Percentiles rank a stretch among this genome's conserved stretches.
phyloP scores from a whole-genome alignment of 306 rosid species.

The Castanopsis chinensis region DNA sequence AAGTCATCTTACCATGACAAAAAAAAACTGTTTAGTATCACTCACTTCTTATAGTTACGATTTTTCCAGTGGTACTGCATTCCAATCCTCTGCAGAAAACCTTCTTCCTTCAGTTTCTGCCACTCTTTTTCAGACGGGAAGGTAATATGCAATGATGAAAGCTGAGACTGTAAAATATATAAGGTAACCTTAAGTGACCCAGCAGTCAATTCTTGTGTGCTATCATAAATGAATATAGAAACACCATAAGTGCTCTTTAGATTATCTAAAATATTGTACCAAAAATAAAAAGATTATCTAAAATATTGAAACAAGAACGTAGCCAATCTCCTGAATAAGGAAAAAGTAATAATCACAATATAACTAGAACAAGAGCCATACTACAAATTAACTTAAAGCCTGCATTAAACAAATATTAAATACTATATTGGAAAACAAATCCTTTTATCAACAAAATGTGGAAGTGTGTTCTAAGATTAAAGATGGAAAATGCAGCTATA shows the following conservation, averaged over 20 bases:
- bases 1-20: neutral
- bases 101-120: slow-evolving; percentile 52
- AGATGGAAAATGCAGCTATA: neutral
- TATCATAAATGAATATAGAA: neutral
- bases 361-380: neutral
- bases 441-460: neutral
- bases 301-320: neutral
- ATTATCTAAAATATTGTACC: no score
- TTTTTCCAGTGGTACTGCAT: slow-evolving; percentile 99
- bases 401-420: neutral
- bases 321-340: neutral
- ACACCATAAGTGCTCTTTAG: neutral
- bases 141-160: slow-evolving; percentile 84
- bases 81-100: slow-evolving; percentile 86
- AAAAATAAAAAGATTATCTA: neutral
- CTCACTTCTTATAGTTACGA: slow-evolving; percentile 76
- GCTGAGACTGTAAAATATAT: slow-evolving; percentile 48
- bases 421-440: neutral
- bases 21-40: neutral
- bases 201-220: neutral
- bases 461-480: neutral
- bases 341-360: neutral
- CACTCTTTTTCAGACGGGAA: slow-evolving; percentile 70
- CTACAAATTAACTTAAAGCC: neutral
- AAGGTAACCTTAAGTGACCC: slow-evolving; percentile 18